Base-by-base conservation (phyloP, 1,139 yeast species). In the Blastobotrys buckinghamii region DNA sequence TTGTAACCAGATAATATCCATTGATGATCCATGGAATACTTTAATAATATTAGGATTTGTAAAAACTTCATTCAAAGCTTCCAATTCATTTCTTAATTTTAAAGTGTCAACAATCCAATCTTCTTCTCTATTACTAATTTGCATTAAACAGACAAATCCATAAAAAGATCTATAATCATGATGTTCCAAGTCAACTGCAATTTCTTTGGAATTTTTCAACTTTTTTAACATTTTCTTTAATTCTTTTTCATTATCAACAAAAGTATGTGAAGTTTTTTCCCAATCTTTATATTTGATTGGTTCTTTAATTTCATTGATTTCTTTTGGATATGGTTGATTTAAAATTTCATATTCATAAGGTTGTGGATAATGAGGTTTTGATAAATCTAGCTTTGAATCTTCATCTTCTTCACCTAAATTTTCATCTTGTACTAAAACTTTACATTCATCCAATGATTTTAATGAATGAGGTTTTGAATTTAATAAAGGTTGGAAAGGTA, bases 1-100 rank as follows among this genome's bases (percentile, higher is more conserved):
- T 68, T 94, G 99, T 39, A 94, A 73, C 99, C 99, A 94, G 44
- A 88, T 83, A 9, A 92, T 85, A 71, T 94, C 99, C 96, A 89
- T 89, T 56, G 81, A 83, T 0, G 98, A 96, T 55, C 99, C 98
- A 63, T 94, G 99, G 57, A 94, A 79, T 0, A 94, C 95, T 63
- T 94, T 94, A 34, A 88, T 72, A 33, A 90, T 81, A 5, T 68
- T 60, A 0, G 97, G 97, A 64, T 92, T 72, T 2, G 97, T 76
- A 57, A 92, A 89, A 1, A 90, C 78, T 46, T 71, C 73, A 67
- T 94, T 94, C 52, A 94, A 71, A 0, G 70, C 68, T 41, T 76
- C 72, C 45, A 94, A 70, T 50, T 87, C 87, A 42, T 84, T 87
- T 52, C 97, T 72, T 41, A 94, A 74, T 1, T 77, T 78, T 26